Percentiles rank a stretch among this genome's conserved stretches.
Evolutionary conservation across 257 asterid species (phyloP).

Genomic region (Nicotiana tomentosiformis): DNA sequence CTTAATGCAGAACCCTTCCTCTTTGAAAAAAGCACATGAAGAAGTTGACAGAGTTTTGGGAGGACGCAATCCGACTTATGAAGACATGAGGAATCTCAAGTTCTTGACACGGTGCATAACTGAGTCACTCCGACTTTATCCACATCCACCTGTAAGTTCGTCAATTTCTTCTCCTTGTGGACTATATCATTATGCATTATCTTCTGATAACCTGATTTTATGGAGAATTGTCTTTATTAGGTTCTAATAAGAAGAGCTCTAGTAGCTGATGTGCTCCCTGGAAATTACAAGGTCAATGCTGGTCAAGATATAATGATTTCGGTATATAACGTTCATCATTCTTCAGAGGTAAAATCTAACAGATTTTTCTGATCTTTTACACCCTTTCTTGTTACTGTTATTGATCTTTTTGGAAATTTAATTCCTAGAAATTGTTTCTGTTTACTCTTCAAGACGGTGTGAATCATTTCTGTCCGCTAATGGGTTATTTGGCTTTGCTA

Average conservation of each 20-base stretch:
- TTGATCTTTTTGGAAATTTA: background rate
- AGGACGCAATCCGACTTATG: conserved; percentile 77
- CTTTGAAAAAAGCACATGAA: conserved; percentile 73
- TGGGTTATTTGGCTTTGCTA: background rate
- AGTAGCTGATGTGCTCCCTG: conserved; percentile 79
- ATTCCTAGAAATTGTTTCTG: background rate
- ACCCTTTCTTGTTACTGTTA: background rate
- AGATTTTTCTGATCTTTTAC: background rate
- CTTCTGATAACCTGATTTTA: conserved; percentile 6
- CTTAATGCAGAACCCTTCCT: conserved; percentile 48
- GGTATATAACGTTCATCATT: conserved; percentile 90
- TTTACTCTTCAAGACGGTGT: background rate
- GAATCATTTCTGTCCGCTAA: background rate
- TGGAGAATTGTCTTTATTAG: conserved; percentile 25
- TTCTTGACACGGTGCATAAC: conserved; percentile 78
- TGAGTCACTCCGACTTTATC: conserved; percentile 92
- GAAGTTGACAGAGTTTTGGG: conserved; percentile 81
- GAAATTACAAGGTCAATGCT: conserved; percentile 76
- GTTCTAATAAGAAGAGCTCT: conserved; percentile 85
- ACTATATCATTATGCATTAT: background rate
- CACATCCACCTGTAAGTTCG: conserved; percentile 91
- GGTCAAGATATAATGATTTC: conserved; percentile 99
- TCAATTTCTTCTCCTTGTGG: background rate
- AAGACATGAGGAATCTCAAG: conserved; percentile 76
- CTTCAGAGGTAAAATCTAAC: conserved; percentile 50